Base-by-base conservation (phyloP, 2,329 filamentous ascomycete genomes). In the Stachybotrys echinatus region DNA sequence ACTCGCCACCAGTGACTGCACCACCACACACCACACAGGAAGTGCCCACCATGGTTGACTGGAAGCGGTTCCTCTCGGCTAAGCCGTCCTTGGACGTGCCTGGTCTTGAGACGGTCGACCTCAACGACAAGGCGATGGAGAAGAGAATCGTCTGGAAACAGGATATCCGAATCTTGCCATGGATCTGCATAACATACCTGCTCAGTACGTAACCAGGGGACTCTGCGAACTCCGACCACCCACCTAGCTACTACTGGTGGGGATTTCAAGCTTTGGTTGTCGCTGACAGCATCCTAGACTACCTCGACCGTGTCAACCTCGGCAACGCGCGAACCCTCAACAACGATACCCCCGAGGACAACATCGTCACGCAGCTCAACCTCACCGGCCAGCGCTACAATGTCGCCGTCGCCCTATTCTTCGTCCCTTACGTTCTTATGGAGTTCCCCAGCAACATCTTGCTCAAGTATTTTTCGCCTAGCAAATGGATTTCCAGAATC, bases 381-480 rank as follows among this genome's bases (percentile, higher is more conserved):
- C 62, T 65, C 48, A 64, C 62, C 10, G 62, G 62, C 27, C 59
- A 63, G 51, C 62, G 54, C 23, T 64, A 64, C 56, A 64, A 64
- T 49, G 56, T 64, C 31, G 62, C 61, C 44, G 61, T 64, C 19
- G 62, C 62, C 14, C 47, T 64, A 1, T 64, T 64, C 51, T 64
- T 64, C 51, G 62, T 63, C 1, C 61, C 61, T 18, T 64, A 65
- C 20, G 59, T 61, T 45, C 42, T 65, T 4, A 62, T 62, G 60
- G 62, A 65, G 46, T 65, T 65, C 42, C 64, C 64, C 6, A 65
- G 60, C 42, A 66, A 66, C 47, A 62, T 66, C 22, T 52, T 65
- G 17, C 64, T 65, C 51, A 66, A 65, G 53, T 65, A 65, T 54
- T 64, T 65, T 52, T 65, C 64, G 4, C 64, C 64, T 3, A 64